Evolutionary conservation across 75 land plant species (phyloP).

Genomic region (Ceratopteris richardii): DNA sequence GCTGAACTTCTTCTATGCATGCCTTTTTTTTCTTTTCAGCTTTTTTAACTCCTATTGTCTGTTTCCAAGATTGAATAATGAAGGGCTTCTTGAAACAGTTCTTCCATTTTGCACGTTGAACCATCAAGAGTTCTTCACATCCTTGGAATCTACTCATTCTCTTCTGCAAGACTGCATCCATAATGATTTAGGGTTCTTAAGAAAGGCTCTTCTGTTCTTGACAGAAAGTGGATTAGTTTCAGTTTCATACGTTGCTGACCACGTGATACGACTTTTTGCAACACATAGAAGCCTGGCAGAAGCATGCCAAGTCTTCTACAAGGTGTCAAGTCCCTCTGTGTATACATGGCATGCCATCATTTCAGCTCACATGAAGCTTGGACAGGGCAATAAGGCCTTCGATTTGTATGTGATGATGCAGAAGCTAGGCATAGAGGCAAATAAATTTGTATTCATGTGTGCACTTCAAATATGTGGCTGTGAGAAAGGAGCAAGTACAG

Average conservation of each 20-base stretch:
- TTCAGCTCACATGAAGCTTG: constrained; percentile 5
- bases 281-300: not conserved
- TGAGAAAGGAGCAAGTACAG: not conserved
- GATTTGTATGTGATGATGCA: constrained; percentile 8
- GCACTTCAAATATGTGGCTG: constrained; percentile 6
- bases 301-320: not conserved
- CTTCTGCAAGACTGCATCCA: constrained; percentile 3
- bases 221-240: not conserved
- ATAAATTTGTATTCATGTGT: constrained; percentile 7
- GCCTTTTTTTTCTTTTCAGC: too few species aligned
- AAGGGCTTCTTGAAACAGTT: too few species aligned
- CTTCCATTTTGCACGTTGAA: too few species aligned
- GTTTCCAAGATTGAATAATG: too few species aligned
- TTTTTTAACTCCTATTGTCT: too few species aligned
- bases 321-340: not conserved
- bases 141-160: not conserved
- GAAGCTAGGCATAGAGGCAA: constrained; percentile 5
- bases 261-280: constrained; percentile 3
- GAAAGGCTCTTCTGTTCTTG: not conserved
- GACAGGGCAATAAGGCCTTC: not conserved
- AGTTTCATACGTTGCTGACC: not conserved
- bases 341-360: constrained; percentile 8
- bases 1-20: too few species aligned
- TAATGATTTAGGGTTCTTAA: not conserved
- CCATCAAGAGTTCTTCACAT: not conserved